Evolutionary conservation across 306 rosid genomes (phyloP).

Genomic region (Crotalaria pallida): DNA sequence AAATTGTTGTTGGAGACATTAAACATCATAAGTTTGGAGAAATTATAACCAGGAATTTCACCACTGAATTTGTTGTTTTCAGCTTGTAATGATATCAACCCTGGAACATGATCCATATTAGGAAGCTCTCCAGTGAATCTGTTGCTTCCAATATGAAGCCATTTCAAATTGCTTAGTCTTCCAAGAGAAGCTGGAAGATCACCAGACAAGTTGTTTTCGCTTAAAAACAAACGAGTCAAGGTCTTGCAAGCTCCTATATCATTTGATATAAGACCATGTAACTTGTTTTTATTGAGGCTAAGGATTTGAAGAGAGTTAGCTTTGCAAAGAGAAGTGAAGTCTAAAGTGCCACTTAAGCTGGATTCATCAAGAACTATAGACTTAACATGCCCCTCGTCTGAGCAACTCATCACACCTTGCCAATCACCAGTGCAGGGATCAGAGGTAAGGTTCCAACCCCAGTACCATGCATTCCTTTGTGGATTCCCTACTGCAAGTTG

Average conservation of each 20-base stretch:
- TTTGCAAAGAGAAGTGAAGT: slow-evolving; percentile 30
- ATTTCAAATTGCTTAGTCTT: slow-evolving; percentile 20
- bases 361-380: slow-evolving; percentile 22
- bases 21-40: slow-evolving; percentile 31
- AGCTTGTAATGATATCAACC: slow-evolving; percentile 32
- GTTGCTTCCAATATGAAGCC: slow-evolving; percentile 30
- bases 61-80: slow-evolving; percentile 36
- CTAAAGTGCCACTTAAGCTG: slow-evolving; percentile 27
- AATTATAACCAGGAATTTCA: slow-evolving; percentile 37
- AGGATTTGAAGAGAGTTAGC: slow-evolving; percentile 19
- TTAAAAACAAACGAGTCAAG: slow-evolving; percentile 34
- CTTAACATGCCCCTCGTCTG: slow-evolving; percentile 6
- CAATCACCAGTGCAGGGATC: slow-evolving; percentile 42
- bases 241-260: slow-evolving; percentile 31
- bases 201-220: slow-evolving; percentile 34
- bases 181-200: slow-evolving; percentile 34
- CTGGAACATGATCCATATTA: slow-evolving; percentile 27
- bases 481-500: slow-evolving; percentile 35
- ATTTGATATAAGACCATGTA: slow-evolving; percentile 31
- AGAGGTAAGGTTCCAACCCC: slow-evolving; percentile 42
- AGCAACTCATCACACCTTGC: slow-evolving; percentile 34
- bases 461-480: slow-evolving; percentile 13
- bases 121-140: slow-evolving; percentile 36
- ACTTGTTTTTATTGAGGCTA: slow-evolving; percentile 29
- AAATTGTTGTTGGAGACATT: slow-evolving; percentile 46